Base-by-base conservation (phyloP, 106 monocot genomes). In the Xerophyta viscosa region DNA sequence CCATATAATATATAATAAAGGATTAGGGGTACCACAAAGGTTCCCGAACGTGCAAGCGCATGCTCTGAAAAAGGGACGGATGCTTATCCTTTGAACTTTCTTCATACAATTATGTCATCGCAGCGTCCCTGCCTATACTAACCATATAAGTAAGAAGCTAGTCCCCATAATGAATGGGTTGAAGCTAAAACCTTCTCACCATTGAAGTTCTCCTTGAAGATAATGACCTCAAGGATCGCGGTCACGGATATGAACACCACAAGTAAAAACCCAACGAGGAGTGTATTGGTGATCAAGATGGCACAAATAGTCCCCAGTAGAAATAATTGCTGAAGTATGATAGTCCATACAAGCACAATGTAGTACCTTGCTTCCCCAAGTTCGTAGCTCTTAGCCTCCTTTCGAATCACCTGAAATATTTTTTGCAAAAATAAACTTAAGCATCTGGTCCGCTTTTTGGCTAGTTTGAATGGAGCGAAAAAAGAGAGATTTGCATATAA, bases 91-190 rank as follows among this genome's bases (percentile, higher is more conserved):
- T 6, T 33, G 10, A 10, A 33, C 33, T 33, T 47, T 47, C n/a
- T 47, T 27, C 27, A 27, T 27, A 24, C 29, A 27, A 28, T 28
- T 51, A n/a, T n/a, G n/a, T n/a, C n/a, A n/a, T n/a, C n/a, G n/a
- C n/a, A n/a, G n/a, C n/a, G n/a, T n/a, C n/a, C n/a, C 4, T 11
- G 3, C 27, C 21, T 58, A 30, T 9, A 58, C 29, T 71, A 62
- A 3, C 56, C 71, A n/a, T 57, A 71, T 14, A 20, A 56, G 24
- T 63, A 71, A 1, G 71, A 71, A 17, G 33, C 33, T 29, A 71
- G 63, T 2, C 71, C 57, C 71, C 71, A 71, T 0, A 71, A 57
- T 6, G 48, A 48, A 24, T 63, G 63, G 10, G 18, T 63, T n/a
- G 63, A 24, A 6, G 63, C 31, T 7, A 71, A 14, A 4, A 62